phyloP scores from a whole-genome alignment of 495 filamentous ascomycete genomes.

The Talaromyces wortmannii region DNA sequence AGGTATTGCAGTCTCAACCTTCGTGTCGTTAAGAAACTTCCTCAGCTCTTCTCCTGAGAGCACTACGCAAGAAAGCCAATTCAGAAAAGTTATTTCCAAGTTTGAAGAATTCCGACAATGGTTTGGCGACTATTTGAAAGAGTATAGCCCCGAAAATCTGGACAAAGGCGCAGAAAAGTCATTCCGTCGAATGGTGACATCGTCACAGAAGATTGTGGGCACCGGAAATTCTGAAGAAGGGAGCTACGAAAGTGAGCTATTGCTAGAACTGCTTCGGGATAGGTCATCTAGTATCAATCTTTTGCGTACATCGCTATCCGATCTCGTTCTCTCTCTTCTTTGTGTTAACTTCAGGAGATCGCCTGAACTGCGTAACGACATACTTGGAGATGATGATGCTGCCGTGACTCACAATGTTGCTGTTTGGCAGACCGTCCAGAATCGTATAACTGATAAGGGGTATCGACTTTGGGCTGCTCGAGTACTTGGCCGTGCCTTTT shows the following conservation, averaged over 20 bases:
- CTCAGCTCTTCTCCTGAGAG: constrained; percentile 58
- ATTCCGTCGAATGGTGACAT: constrained; percentile 57
- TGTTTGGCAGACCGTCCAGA: constrained; percentile 68
- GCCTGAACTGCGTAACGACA: constrained; percentile 46
- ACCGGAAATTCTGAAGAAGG: constrained; percentile 53
- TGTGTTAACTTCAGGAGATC: constrained; percentile 63
- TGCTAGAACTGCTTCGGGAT: constrained; percentile 70
- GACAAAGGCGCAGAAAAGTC: constrained; percentile 35
- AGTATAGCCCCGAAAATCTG: constrained; percentile 46
- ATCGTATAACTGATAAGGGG: constrained; percentile 48
- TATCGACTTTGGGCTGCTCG: constrained; percentile 81
- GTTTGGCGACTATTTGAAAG: constrained; percentile 56
- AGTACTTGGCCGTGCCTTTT: constrained; percentile 78
- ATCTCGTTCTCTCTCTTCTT: constrained; percentile 66
- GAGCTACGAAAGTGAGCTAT: constrained; percentile 63
- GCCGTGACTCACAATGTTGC: constrained; percentile 53
- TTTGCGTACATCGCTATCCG: constrained; percentile 58
- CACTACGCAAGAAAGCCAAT: constrained; percentile 70
- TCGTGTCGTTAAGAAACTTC: constrained; percentile 69
- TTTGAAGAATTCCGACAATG: constrained; percentile 62
- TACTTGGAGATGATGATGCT: constrained; percentile 54
- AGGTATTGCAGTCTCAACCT: constrained; percentile 66
- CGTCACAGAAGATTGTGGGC: constrained; percentile 50
- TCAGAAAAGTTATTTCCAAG: constrained; percentile 59
- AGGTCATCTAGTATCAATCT: constrained; percentile 52